phyloP scores from a whole-genome alignment of 1,284 basidiomycete species.

The Phylloboletellus chloephorus region DNA sequence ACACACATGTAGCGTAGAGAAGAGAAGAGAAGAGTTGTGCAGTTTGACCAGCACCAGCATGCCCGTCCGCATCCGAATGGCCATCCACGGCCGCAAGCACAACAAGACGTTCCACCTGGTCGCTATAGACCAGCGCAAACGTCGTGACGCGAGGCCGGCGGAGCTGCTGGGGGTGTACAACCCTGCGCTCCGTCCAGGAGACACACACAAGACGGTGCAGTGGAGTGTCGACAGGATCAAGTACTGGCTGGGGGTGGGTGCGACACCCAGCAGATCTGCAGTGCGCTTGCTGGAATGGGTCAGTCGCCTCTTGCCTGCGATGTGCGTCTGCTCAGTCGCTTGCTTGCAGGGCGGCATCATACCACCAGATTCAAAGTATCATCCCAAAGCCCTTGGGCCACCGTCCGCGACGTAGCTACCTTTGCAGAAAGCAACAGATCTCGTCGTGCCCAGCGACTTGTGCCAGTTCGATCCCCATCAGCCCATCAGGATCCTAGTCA shows the following conservation, averaged over 20 bases:
- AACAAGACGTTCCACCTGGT: constrained; percentile 85
- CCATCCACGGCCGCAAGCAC: constrained; percentile 78
- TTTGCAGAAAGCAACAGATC: constrained; percentile 48
- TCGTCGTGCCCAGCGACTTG: constrained; percentile 59
- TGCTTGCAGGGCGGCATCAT: constrained; percentile 41
- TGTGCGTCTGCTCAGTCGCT: constrained; percentile 29
- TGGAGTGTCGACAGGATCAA: constrained; percentile 89
- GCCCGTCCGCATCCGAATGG: constrained; percentile 82
- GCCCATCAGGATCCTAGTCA: constrained; percentile 64
- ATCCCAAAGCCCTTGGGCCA: constrained; percentile 33
- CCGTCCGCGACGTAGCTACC: constrained; percentile 13
- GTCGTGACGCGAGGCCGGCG: constrained; percentile 84
- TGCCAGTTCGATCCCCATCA: constrained; percentile 64
- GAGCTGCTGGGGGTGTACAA: constrained; percentile 89
- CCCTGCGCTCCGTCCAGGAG: constrained; percentile 45
- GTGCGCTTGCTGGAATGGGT: constrained; percentile 78
- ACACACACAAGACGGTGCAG: constrained; percentile 67
- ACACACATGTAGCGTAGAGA: too few relatives aligned
- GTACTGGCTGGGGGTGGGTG: constrained; percentile 86
- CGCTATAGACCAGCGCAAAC: constrained; percentile 71
- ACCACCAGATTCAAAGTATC: constrained; percentile 48
- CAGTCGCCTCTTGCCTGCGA: constrained; percentile 31
- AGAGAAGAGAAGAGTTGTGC: too few relatives aligned
- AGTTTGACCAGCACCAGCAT: constrained; percentile 39
- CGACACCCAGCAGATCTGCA: constrained; percentile 76